A percentile compares a stretch with the other conserved stretches of the same genome.
phyloP scores from a whole-genome alignment of 106 monocot species.

The Amphibolis antarctica region DNA sequence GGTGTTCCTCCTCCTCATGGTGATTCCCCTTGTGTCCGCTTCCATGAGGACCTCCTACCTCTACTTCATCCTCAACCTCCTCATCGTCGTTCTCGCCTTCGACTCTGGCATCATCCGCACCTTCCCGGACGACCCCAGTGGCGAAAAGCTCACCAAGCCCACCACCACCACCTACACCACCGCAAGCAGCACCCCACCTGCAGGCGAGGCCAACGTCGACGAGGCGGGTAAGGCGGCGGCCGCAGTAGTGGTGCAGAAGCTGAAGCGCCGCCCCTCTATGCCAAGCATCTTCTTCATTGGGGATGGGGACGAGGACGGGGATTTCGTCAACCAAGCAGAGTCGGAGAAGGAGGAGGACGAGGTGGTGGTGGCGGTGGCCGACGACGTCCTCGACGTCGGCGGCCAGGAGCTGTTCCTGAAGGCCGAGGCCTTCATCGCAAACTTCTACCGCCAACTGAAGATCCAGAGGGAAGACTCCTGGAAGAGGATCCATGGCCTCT shows the following conservation, averaged over 20 bases:
- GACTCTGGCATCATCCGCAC: conserved; percentile 44
- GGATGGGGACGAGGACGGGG: conserved; percentile 10
- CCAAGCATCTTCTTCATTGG: conserved; percentile 71
- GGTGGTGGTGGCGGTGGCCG: too few relatives aligned
- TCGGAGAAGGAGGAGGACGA: conserved; percentile 12
- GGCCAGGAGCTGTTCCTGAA: conserved; percentile 53
- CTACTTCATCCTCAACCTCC: conserved; percentile 68
- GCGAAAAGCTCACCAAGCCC: too few relatives aligned
- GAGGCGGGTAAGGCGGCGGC: too few relatives aligned
- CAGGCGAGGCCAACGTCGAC: too few relatives aligned
- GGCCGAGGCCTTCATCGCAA: conserved; percentile 61
- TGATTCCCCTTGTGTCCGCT: conserved; percentile 37
- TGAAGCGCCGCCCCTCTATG: conserved; percentile 38
- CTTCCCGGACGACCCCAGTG: conserved; percentile 4
- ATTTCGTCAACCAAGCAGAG: neutral
- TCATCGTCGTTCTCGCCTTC: conserved; percentile 41
- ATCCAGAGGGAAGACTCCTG: conserved; percentile 80
- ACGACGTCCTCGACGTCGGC: conserved; percentile 13
- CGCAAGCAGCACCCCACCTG: too few relatives aligned
- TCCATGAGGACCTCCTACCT: conserved; percentile 50
- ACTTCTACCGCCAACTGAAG: conserved; percentile 78
- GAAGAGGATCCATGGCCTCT: conserved; percentile 60
- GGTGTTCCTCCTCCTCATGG: conserved; percentile 30
- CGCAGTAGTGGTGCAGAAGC: conserved; percentile 1
- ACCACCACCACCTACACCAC: neutral